Base-by-base conservation (phyloP, 495 filamentous ascomycete species). In the Daldinia decipiens region DNA sequence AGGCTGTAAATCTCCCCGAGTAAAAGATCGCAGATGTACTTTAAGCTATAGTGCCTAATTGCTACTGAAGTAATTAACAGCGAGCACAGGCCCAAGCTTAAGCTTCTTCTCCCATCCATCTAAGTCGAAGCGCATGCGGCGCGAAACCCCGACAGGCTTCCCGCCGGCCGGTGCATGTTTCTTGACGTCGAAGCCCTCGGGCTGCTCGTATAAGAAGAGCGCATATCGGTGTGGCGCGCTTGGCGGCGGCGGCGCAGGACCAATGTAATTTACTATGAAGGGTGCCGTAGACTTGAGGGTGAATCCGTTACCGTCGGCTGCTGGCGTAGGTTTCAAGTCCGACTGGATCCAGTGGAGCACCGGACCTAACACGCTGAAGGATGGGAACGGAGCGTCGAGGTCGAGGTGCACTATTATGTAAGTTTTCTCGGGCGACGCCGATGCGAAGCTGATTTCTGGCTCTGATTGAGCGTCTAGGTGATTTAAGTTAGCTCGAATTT, bases 171-270 rank as follows among this genome's bases (percentile, higher is more conserved):
- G 85, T 80, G 36, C 82, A 75, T 72, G 83, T 79, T 53, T 80
- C 80, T 61, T 76, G 73, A n/a, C 77, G 29, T 83, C 79, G 32
- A 89, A 82, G 4, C 72, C 80, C 43, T 71, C 78, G 0, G 87
- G 87, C 77, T 89, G 82, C 76, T 87, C 84, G 69, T 85, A 89
- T 27, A 89, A 69, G 71, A 89, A 75, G 71, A 87, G 88, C 12
- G 82, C 59, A 70, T 89, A 88, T 7, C 87, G 85, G 73, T 89
- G 87, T 0, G 86, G 85, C 4, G 79, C 62, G 62, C 85, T 85
- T 15, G 76, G 69, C 15, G 79, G 80, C 12, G 87, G 87, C 12
- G 87, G 87, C 21, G 73, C 81, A 24, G 87, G 86, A 0, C 79
- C 81, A 66, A 83, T 79, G 47, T 85, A 89, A 17, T 68, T 59